phyloP scores from a whole-genome alignment of 257 asterid species.

The Nyctanthes arbortristis region DNA sequence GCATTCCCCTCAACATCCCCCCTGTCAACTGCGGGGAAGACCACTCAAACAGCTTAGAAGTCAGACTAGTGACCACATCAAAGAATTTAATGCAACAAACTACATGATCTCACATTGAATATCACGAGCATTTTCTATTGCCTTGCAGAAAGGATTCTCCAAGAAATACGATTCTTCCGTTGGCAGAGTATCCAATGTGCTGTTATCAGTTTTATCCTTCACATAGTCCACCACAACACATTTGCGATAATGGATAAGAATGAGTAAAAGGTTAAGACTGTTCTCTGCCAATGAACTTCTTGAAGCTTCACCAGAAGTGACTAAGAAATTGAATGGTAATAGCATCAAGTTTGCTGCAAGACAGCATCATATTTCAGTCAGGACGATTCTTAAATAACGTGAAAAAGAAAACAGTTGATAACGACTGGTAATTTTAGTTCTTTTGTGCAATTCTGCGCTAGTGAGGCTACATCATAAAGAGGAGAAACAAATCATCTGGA shows the following conservation, averaged over 20 bases:
- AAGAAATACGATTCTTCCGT: constrained; percentile 68
- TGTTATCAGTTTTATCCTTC: constrained; percentile 52
- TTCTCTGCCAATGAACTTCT: constrained; percentile 75
- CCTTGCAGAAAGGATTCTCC: constrained; percentile 87
- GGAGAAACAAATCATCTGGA: constrained; percentile 5
- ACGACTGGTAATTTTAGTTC: background rate
- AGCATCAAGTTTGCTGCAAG: constrained; percentile 87
- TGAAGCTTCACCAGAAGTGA: constrained; percentile 78
- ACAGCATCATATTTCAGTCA: constrained; percentile 25
- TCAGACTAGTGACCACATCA: constrained; percentile 18
- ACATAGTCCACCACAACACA: constrained; percentile 51
- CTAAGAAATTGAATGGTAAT: constrained; percentile 73
- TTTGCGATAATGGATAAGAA: constrained; percentile 73
- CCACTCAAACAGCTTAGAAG: constrained; percentile 32
- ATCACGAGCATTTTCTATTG: constrained; percentile 80
- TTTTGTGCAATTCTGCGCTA: constrained; percentile 8
- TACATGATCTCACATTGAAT: constrained; percentile 64
- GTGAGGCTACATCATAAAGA: constrained; percentile 5
- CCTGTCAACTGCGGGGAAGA: constrained; percentile 80
- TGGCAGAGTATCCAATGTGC: constrained; percentile 46
- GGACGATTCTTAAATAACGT: constrained; percentile 21
- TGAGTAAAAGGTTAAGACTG: constrained; percentile 82
- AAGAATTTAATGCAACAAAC: constrained; percentile 18
- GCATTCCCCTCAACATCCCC: constrained; percentile 79
- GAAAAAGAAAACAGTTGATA: constrained; percentile 9